Evolutionary conservation across 2,329 filamentous ascomycete species (phyloP).

Genomic region (Rasamsonia emersonii): DNA sequence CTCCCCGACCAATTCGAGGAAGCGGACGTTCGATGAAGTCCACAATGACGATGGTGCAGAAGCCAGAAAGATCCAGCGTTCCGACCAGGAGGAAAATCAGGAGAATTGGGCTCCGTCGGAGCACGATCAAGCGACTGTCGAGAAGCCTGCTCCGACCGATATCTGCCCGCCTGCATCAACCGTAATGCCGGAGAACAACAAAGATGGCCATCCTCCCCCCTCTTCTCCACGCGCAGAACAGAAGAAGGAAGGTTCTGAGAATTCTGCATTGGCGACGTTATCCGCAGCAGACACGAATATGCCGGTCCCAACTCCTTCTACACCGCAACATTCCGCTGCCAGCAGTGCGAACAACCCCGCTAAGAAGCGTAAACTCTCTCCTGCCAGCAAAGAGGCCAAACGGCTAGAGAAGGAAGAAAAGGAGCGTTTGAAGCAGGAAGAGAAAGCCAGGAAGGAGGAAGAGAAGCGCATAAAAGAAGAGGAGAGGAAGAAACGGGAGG

Average conservation of each 20-base stretch:
- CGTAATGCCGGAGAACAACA: slow-evolving; percentile 1
- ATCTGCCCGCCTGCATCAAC: no score
- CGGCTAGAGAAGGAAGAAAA: slow-evolving; percentile 17
- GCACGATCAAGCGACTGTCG: slow-evolving; percentile 1
- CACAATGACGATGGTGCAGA: slow-evolving; percentile 2
- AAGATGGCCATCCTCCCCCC: neutral
- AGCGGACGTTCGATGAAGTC: slow-evolving; percentile 8
- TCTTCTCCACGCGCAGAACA: neutral
- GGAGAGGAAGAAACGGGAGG: slow-evolving; percentile 37
- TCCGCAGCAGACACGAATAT: neutral
- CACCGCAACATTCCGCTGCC: neutral
- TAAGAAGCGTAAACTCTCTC: slow-evolving; percentile 7
- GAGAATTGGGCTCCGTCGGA: slow-evolving; percentile 6
- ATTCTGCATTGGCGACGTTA: no score
- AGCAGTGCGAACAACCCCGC: neutral
- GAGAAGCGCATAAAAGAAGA: slow-evolving; percentile 24
- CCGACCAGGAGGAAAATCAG: neutral
- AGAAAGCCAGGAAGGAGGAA: slow-evolving; percentile 26
- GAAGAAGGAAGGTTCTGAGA: neutral
- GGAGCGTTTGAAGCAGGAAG: slow-evolving; percentile 23
- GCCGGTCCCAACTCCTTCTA: neutral
- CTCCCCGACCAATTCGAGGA: slow-evolving; percentile 2
- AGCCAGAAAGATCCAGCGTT: slow-evolving; percentile 1
- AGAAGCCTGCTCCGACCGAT: neutral
- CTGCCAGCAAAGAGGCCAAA: slow-evolving; percentile 5